Evolutionary conservation across 805 yeast species (phyloP), one percentile per base, ranked within the genome.

Genomic region (Helenozyma rhizophorensis): DNA sequence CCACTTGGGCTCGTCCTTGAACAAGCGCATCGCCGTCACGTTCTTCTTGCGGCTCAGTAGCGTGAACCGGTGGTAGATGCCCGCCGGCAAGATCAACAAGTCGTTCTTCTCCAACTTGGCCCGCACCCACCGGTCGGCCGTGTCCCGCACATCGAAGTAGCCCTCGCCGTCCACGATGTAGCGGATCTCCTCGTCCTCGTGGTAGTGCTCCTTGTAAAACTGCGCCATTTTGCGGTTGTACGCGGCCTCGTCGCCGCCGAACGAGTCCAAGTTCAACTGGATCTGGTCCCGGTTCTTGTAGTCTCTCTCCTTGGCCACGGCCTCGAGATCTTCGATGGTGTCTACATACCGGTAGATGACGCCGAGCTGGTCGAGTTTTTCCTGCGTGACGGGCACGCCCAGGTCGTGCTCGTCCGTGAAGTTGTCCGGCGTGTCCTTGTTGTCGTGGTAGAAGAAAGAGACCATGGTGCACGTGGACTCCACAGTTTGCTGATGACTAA

Each of bases 1-100:
- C 98, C 98, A 90, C 56, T 88, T 90, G 17, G 97, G 97, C 62
- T 89, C 96, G 48, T 87, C 96, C 57, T 87, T 78, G 66, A 90
- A 90, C 47, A 90, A 62, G 45, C 98, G 69, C 50, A 84, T 56
- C 4, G 97, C 95, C 38, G 74, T 73, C 45, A 90, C 81, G 45
- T 73, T 72, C 55, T 78, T 76, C 30, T 63, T 52, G 13, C 53
- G 50, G 27, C 66, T 59, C 8, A 87, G 71, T 43, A 90, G 68
- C 1, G 97, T 87, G 60, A 90, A 90, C 16, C 98, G 74, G 60
- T 90, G 98, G 57, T 86, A 90, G 23, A 90, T 87, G 0, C 97
- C 97, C 1, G 95, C 87, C 0, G 98, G 98, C 21, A 83, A 65
- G 32, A 84, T 72, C 36, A 83, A 53, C 48, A 83, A 62, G 51